These are phyloP conservation scores for Citrus mangshanensis DNA, from an alignment of 345 rosid species.

Conservation along the genomic window DNA sequence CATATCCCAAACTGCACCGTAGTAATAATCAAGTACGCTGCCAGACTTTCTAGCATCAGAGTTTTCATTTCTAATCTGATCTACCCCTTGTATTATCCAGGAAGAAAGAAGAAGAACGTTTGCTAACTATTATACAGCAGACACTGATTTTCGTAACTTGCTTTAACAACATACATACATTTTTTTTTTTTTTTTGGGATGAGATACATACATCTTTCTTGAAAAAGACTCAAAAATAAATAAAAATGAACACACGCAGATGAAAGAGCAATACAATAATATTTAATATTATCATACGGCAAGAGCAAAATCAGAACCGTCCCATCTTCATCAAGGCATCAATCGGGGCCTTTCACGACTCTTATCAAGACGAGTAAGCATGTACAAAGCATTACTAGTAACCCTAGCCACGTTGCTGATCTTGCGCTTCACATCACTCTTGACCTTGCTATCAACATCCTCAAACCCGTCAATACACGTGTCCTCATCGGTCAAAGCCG, in stretches of 20 bases:
- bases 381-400: constrained; percentile 82
- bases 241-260: too few species aligned
- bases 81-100: constrained; percentile 73
- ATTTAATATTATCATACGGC: not conserved
- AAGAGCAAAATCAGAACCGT: constrained; percentile 8
- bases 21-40: constrained; percentile 78
- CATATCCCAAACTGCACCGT: constrained; percentile 75
- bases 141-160: too few species aligned
- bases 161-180: too few species aligned
- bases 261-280: too few species aligned
- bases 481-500: constrained; percentile 80
- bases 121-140: too few species aligned
- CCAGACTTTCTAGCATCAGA: constrained; percentile 46
- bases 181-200: too few species aligned
- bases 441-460: constrained; percentile 35
- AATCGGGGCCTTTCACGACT: constrained; percentile 24
- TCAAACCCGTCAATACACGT: constrained; percentile 88
- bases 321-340: constrained; percentile 20
- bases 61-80: constrained; percentile 41
- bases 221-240: too few species aligned
- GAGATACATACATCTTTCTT: too few species aligned
- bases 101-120: too few species aligned
- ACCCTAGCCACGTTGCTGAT: constrained; percentile 58
- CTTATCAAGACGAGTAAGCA: constrained; percentile 63
- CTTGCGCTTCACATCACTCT: constrained; percentile 44